Evolutionary conservation across 352 stramenopile species (phyloP), one percentile per base, ranked within the genome.

Genomic region (Phytophthora litchii): DNA sequence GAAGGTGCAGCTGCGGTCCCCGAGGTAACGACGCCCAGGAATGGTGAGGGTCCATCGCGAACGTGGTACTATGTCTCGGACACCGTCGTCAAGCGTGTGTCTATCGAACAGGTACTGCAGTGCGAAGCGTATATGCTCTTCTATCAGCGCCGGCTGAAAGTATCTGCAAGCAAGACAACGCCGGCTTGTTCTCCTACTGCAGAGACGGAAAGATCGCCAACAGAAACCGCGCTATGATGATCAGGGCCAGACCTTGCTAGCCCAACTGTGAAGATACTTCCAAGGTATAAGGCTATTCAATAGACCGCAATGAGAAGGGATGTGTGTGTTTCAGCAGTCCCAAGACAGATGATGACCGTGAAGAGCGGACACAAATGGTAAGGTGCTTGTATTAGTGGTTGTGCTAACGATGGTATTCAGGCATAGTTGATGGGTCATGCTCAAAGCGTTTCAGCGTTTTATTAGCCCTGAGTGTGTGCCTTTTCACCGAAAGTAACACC

Each of bases 61-160:
- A 60, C 65, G 37, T 92, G 83, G 83, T 92, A 79, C 45, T 89
- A 86, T 65, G 72, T 88, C 43, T 91, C 80, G 16, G 83, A 92
- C 68, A 83, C 80, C 16, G 57, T 79, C 34, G 76, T 92, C 38
- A 75, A 82, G 52, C 67, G 61, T 42, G 80, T 92, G 48, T 47
- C 60, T 27, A 63, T 89, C 12, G 76, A 87, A 54, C 72, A 88
- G 17, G 83, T 92, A 43, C 63, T 92, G 17, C 67, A 80, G 43
- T 89, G 80, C 41, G 80, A 92, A 64, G 83, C 83, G 11, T 92
- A 92, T 52, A 90, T 92, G 77, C 64, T 92, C 3, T 91, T 91
- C 44, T 92, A 92, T 57, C 72, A 78, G 12, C 76, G 67, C 32
- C 62, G 67, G 38, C 52, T 57, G 23, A 76, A 72, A 44, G 21